phyloP scores from a whole-genome alignment of 1,284 basidiomycete genomes.

The Rhodotorula sp. region DNA sequence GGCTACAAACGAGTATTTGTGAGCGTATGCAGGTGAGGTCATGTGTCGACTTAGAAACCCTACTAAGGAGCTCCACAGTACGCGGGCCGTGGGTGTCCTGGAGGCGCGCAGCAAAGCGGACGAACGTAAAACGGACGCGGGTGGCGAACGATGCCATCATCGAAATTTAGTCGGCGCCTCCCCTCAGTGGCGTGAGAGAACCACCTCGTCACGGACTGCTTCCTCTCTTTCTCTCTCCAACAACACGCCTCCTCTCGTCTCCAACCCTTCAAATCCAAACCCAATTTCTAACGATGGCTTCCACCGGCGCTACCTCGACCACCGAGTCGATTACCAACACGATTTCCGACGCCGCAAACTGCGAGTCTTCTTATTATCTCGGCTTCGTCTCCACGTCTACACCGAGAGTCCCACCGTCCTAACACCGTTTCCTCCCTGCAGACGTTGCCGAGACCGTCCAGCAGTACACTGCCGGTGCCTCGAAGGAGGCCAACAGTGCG shows the following conservation, averaged over 20 bases:
- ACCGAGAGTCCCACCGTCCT: neutral
- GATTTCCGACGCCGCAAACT: neutral
- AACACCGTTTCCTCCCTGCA: conserved; percentile 1
- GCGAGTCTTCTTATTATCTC: neutral
- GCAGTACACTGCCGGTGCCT: conserved; percentile 19
- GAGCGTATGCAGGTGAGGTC: too few relatives aligned
- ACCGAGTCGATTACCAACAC: conserved; percentile 28
- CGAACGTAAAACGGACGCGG: too few relatives aligned
- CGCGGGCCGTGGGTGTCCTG: too few relatives aligned
- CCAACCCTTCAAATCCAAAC: neutral
- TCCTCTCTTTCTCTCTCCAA: neutral
- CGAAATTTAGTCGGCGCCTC: too few relatives aligned
- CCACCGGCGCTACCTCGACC: conserved; percentile 19
- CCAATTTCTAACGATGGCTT: conserved; percentile 18
- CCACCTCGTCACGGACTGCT: neutral
- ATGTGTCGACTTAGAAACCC: too few relatives aligned
- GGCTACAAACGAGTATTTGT: too few relatives aligned
- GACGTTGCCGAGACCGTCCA: conserved; percentile 31
- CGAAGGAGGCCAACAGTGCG: conserved; percentile 36
- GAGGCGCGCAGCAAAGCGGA: too few relatives aligned
- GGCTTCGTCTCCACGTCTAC: neutral
- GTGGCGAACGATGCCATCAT: too few relatives aligned
- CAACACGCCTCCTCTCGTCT: neutral
- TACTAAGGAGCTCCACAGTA: too few relatives aligned
- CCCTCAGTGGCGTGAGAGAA: too few relatives aligned